phyloP scores from a whole-genome alignment of 108 stramenopile species.

The Cyclotella kingstonii region DNA sequence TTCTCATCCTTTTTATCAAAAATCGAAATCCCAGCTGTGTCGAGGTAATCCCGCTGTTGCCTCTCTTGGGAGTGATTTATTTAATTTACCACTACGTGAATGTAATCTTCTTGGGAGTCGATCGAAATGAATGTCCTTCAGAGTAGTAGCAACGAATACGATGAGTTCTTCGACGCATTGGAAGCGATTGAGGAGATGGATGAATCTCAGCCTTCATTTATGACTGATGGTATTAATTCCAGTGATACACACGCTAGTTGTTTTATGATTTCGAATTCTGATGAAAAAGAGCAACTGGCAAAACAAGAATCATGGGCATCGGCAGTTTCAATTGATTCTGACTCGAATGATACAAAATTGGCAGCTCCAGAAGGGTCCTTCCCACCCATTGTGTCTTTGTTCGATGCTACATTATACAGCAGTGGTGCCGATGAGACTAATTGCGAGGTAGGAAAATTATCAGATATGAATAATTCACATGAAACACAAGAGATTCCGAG shows the following conservation, averaged over 20 bases:
- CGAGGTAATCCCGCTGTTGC: too few species aligned
- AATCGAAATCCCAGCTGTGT: too few species aligned
- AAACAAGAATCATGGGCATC: conserved; percentile 1
- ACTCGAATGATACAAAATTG: not conserved
- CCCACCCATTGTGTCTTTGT: not conserved
- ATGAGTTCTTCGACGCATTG: conserved; percentile 36
- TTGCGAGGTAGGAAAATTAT: too few species aligned
- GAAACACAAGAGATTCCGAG: not conserved
- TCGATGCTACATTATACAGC: not conserved
- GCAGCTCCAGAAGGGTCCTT: not conserved
- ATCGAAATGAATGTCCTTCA: not conserved
- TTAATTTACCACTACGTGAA: too few species aligned
- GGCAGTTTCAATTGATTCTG: not conserved
- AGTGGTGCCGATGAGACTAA: too few species aligned
- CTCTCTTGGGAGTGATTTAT: too few species aligned
- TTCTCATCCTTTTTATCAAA: too few species aligned
- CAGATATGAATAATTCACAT: too few species aligned
- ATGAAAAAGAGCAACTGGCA: not conserved
- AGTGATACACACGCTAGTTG: not conserved
- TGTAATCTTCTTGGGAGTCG: too few species aligned
- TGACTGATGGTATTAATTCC: not conserved
- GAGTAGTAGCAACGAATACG: conserved; percentile 15
- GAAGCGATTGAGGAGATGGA: conserved; percentile 22
- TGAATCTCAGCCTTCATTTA: not conserved
- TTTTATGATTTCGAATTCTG: not conserved